A percentile compares a stretch with the other conserved stretches of the same genome.
phyloP scores from a whole-genome alignment of 176 grass and related monocot genomes.

The Aegilops sharonensis region DNA sequence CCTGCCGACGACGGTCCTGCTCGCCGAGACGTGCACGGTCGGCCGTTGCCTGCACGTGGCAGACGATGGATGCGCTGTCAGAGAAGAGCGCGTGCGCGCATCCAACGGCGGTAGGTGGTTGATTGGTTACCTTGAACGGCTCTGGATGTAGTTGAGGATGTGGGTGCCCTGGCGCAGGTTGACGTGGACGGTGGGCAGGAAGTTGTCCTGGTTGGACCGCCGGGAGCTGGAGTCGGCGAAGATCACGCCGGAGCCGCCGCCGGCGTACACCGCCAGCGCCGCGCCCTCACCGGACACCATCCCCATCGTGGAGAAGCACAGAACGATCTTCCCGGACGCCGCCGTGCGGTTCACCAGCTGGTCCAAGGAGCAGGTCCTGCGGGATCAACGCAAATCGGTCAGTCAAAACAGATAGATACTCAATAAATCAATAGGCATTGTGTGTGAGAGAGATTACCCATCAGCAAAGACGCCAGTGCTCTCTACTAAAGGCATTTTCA shows the following conservation, averaged over 20 bases:
- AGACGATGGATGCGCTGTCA: neutral
- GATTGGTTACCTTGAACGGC: neutral
- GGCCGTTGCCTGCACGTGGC: neutral
- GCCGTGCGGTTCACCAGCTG: conserved; percentile 41
- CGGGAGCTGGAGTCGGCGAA: conserved; percentile 55
- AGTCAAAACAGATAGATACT: neutral
- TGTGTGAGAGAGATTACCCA: conserved; percentile 28
- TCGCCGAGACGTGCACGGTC: conserved; percentile 43
- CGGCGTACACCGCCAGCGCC: conserved; percentile 53
- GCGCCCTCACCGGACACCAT: conserved; percentile 47
- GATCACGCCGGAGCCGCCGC: conserved; percentile 66
- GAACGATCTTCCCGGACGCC: conserved; percentile 52
- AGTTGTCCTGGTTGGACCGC: conserved; percentile 55
- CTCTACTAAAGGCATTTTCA: conserved; percentile 55
- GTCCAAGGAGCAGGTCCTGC: conserved; percentile 53
- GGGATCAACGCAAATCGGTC: neutral
- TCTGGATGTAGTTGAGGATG: conserved; percentile 80
- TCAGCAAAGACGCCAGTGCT: conserved; percentile 61
- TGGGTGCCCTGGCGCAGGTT: conserved; percentile 67
- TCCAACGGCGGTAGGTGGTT: no score
- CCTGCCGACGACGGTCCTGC: conserved; percentile 52
- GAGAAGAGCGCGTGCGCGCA: neutral
- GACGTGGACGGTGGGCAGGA: conserved; percentile 68
- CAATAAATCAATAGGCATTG: neutral
- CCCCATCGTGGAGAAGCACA: conserved; percentile 68